Percentiles rank a stretch among this genome's conserved stretches.
phyloP scores from a whole-genome alignment of 139 green algal species.

The Chlamydomonas applanata region DNA sequence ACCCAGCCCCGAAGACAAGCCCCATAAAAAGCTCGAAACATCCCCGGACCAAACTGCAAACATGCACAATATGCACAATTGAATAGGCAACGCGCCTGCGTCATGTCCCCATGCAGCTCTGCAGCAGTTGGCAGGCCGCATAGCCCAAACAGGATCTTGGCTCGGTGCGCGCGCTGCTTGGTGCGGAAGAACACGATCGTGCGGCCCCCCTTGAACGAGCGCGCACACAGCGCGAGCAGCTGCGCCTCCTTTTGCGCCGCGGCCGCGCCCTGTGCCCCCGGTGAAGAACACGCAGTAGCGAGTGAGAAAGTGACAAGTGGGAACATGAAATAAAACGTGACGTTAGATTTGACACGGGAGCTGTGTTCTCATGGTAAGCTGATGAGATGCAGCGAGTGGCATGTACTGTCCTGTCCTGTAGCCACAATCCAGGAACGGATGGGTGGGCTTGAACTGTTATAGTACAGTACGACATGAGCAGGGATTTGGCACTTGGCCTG shows the following conservation, averaged over 20 bases:
- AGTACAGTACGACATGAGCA: neutral
- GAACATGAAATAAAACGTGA: too few relatives aligned
- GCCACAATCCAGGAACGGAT: neutral
- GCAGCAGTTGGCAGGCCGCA: conserved; percentile 66
- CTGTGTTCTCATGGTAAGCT: too few relatives aligned
- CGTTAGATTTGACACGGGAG: too few relatives aligned
- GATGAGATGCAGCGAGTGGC: too few relatives aligned
- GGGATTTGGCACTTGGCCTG: too few relatives aligned
- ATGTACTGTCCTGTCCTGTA: too few relatives aligned
- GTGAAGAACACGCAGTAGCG: neutral
- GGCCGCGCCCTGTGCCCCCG: conserved; percentile 16
- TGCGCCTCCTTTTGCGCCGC: conserved; percentile 81
- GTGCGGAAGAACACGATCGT: conserved; percentile 92
- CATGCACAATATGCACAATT: too few relatives aligned
- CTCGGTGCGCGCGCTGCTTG: conserved; percentile 86
- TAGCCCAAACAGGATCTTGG: conserved; percentile 95
- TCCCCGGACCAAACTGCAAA: too few relatives aligned
- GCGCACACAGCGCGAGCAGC: conserved; percentile 79
- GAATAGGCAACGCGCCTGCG: too few relatives aligned
- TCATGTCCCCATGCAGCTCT: conserved; percentile 97
- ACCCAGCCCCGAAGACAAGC: too few relatives aligned
- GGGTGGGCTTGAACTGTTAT: neutral
- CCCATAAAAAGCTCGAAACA: too few relatives aligned
- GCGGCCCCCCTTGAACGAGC: conserved; percentile 64
- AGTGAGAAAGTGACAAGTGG: neutral